Evolutionary conservation across 2,329 filamentous ascomycete species (phyloP), one percentile per base, ranked within the genome.

Genomic region (Cercospora sesami): DNA sequence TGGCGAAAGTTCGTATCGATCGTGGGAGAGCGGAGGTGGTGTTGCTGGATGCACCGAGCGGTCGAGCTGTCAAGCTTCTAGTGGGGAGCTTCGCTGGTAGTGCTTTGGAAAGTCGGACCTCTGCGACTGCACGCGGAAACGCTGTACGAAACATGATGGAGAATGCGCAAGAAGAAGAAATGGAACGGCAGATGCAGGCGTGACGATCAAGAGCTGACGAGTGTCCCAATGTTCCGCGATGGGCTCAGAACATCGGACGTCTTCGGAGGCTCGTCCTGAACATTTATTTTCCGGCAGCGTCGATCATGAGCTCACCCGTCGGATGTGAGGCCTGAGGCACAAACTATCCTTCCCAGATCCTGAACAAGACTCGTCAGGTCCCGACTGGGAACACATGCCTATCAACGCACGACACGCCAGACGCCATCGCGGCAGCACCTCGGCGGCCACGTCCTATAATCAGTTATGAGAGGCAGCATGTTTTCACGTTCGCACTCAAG

Each of bases 1-100:
- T 77, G 39, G 70, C 68, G 71, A 80, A 79, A 26, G 73, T 71
- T 70, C 75, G 67, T 58, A 67, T 33, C 26, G 70, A 63, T 64
- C 48, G 61, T 42, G 61, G 48, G 23, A 42, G 23, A 36, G 61
- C 23, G 21, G 64, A 31, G n/a, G 65, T 57, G 45, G 62, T 64
- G 39, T 42, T 48, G 23, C 57, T 61, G 16, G 14, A 23, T 30
- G 36, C 53, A 33, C 36, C 51, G 28, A 61, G 36, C 39, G 62
- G 31, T 69, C 51, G 60, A 62, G 55, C 45, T 57, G 64, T 67
- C 45, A 63, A 68, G 63, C 68, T 70, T 70, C 63, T 65, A 55
- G 69, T 63, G 68, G 65, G 68, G 69, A 63, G 36, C 39, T 60
- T 65, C 59, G 65, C 64, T 53, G 42, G 58, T 33, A 64, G 63